Evolutionary conservation across 2,329 filamentous ascomycete species (phyloP), one percentile per base, ranked within the genome.

Genomic region (Exophiala mesophila): DNA sequence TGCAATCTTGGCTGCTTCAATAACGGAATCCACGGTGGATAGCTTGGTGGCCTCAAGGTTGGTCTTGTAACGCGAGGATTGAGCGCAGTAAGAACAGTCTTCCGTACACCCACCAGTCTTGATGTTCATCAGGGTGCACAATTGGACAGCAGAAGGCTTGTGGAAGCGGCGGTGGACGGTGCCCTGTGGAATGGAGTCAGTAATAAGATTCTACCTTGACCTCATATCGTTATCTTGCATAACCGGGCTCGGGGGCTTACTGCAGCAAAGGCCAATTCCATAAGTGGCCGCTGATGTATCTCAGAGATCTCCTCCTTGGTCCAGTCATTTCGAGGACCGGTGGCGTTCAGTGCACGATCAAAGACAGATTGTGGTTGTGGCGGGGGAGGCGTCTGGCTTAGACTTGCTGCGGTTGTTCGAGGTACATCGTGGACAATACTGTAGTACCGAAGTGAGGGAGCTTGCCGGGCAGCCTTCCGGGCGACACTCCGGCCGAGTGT

Each of bases 71-170:
- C 85, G 82, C 4, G 85, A 88, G 3, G 88, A 89, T 65, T 94
- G 88, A 2, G 88, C 85, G 64, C 88, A 94, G 77, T 95, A 95
- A 17, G 83, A 87, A 69, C 88, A 95, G 66, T 95, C 88, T 64
- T 94, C 88, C 55, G 80, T 88, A 67, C 88, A 95, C 35, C 88
- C 88, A 41, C 88, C 88, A 6, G 87, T 94, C 63, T 95, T 95
- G 72, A 95, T 95, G 72, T 94, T 94, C 85, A 94, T 94, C 45
- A 95, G 73, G 0, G 88, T 95, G 70, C 88, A 95, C 66, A 94
- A 83, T 66, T 95, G 88, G 50, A 95, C 86, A 19, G 86, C 82
- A 34, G 81, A 74, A 5, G 88, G 85, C 59, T 85, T 77, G 67
- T 94, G 88, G 70, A 94, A 94, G 56, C 83, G 82, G 33, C 87